phyloP scores from a whole-genome alignment of 2,329 filamentous ascomycete genomes.

The Beauveria sp. region DNA sequence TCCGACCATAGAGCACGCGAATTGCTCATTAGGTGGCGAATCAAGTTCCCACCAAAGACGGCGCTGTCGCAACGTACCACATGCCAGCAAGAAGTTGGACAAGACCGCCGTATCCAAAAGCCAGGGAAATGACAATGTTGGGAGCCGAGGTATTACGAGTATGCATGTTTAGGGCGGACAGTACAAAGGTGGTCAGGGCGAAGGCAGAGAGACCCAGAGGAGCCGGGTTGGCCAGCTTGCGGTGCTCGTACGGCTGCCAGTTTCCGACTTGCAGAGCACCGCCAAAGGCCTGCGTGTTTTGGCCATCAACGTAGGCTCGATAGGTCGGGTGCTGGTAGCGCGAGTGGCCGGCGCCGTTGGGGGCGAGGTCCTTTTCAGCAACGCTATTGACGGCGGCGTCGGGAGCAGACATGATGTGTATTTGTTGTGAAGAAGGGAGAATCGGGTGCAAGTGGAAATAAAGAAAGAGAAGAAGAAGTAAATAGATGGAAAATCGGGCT shows the following conservation, averaged over 20 bases:
- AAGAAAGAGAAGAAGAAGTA: too few species aligned
- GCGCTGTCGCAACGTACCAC: constrained; percentile 54
- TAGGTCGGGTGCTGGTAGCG: constrained; percentile 9
- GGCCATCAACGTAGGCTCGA: not conserved
- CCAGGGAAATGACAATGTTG: constrained; percentile 61
- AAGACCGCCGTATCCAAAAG: constrained; percentile 69
- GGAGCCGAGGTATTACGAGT: constrained; percentile 51
- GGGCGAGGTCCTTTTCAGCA: constrained; percentile 15
- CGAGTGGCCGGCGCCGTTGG: constrained; percentile 13
- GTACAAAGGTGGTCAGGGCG: constrained; percentile 75
- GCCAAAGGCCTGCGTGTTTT: constrained; percentile 47
- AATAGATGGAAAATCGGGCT: not conserved
- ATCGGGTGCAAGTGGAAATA: too few species aligned
- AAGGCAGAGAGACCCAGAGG: constrained; percentile 72
- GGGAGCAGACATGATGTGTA: constrained; percentile 6
- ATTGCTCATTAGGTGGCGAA: too few species aligned
- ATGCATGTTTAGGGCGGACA: constrained; percentile 66
- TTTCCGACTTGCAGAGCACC: constrained; percentile 67
- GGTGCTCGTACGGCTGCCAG: constrained; percentile 55
- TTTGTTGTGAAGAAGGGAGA: not conserved
- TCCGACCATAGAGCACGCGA: not conserved
- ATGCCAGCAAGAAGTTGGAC: constrained; percentile 77
- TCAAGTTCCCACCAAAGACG: too few species aligned
- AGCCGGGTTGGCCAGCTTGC: constrained; percentile 73
- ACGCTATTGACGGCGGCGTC: constrained; percentile 4